phyloP scores from a whole-genome alignment of 2,329 filamentous ascomycete genomes.

The Trichophyton simii region DNA sequence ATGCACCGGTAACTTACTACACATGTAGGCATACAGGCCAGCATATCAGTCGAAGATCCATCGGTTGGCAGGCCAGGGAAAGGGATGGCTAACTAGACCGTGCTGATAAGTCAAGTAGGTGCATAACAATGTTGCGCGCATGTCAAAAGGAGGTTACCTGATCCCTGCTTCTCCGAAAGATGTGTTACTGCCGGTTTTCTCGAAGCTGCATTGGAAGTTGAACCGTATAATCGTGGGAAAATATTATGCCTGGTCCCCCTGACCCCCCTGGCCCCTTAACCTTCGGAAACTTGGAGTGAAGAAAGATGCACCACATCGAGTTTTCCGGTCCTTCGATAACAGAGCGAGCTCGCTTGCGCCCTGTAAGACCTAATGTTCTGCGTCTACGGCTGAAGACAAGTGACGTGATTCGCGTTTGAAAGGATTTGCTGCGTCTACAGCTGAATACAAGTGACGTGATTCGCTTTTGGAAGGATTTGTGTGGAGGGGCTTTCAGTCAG shows the following conservation, averaged over 20 bases:
- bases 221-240: no score
- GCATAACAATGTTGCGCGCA: neutral
- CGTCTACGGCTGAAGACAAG: neutral
- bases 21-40: neutral
- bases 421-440: neutral
- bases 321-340: neutral
- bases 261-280: no score
- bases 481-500: neutral
- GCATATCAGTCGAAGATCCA: neutral
- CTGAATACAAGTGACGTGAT: neutral
- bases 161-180: neutral
- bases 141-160: neutral
- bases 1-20: neutral
- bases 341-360: neutral
- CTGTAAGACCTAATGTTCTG: neutral
- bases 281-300: neutral
- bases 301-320: neutral
- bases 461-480: neutral
- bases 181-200: neutral
- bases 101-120: neutral
- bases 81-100: neutral
- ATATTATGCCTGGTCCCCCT: no score
- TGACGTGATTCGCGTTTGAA: neutral
- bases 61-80: neutral
- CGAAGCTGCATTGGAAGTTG: no score